These are phyloP conservation scores for Tolypocladium ophioglossoides DNA, from an alignment of 2,329 filamentous ascomycete genomes.

Conservation along the genomic window DNA sequence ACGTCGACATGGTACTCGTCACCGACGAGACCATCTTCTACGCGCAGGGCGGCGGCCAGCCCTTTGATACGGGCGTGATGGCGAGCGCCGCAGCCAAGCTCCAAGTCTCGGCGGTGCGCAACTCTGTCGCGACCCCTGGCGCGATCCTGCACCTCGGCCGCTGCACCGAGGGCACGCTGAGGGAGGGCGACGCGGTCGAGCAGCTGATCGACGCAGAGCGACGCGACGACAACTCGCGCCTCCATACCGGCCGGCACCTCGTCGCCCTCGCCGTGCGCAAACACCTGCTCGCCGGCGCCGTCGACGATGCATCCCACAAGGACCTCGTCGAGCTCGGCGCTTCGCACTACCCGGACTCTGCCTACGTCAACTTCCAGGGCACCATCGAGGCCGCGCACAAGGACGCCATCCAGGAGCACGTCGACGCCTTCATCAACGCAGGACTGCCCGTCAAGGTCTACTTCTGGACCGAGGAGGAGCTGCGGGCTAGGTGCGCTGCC, in stretches of 20 bases:
- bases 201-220: conserved; percentile 51
- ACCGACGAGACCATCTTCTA: conserved; percentile 60
- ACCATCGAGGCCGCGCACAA: conserved; percentile 53
- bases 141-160: not conserved
- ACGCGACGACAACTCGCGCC: conserved; percentile 50
- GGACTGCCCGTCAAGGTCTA: conserved; percentile 46
- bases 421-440: conserved; percentile 45
- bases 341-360: conserved; percentile 56
- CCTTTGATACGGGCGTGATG: conserved; percentile 53
- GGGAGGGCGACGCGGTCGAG: conserved; percentile 37
- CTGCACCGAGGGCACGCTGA: not conserved
- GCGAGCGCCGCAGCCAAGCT: conserved; percentile 27
- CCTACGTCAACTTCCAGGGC: conserved; percentile 56
- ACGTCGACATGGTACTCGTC: conserved; percentile 42
- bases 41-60: conserved; percentile 63
- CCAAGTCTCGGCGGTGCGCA: not conserved
- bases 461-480: conserved; percentile 52
- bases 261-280: conserved; percentile 53
- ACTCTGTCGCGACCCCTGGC: not conserved
- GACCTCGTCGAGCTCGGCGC: conserved; percentile 47
- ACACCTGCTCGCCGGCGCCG: conserved; percentile 29
- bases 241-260: conserved; percentile 64
- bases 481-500: conserved; percentile 13
- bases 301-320: conserved; percentile 15
- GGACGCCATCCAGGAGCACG: conserved; percentile 45